Percentiles rank a stretch among this genome's conserved stretches.
Conservation (phyloP, 2,329 filamentous ascomycete genomes). For the Stachybotrys chlorohalonatus region DNA sequence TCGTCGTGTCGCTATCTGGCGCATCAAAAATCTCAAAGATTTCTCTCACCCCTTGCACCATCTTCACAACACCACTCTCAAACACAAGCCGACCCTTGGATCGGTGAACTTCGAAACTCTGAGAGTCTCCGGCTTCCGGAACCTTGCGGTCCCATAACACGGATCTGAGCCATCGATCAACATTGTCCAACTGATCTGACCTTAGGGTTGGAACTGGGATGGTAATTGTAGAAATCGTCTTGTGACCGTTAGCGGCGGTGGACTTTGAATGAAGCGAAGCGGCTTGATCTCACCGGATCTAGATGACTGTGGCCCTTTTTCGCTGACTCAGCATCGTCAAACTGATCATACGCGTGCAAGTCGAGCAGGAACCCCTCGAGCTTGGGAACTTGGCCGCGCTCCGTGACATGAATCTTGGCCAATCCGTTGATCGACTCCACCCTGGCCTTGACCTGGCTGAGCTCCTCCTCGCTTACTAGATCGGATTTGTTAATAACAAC, state of each 20-base stretch:
- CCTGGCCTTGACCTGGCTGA: conserved; percentile 59
- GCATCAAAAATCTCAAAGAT: conserved; percentile 84
- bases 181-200: conserved; percentile 43
- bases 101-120: conserved; percentile 71
- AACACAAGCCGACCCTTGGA: conserved; percentile 72
- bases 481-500: conserved; percentile 92
- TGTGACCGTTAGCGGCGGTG: not conserved
- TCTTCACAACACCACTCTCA: conserved; percentile 54
- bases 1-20: conserved; percentile 19
- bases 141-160: conserved; percentile 74
- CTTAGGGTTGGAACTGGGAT: conserved; percentile 56
- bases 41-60: conserved; percentile 87
- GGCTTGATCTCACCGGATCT: conserved; percentile 57
- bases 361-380: conserved; percentile 84
- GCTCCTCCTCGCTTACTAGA: conserved; percentile 61
- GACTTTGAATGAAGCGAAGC: not conserved
- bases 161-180: conserved; percentile 77
- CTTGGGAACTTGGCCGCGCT: conserved; percentile 68
- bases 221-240: conserved; percentile 79
- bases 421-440: conserved; percentile 83
- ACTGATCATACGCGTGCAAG: conserved; percentile 83
- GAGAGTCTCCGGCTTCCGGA: conserved; percentile 30
- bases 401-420: conserved; percentile 74
- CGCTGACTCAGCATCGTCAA: conserved; percentile 62
- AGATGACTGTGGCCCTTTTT: conserved; percentile 81